Base-by-base conservation (phyloP, 345 rosid genomes). In the Trapa bicornis region DNA sequence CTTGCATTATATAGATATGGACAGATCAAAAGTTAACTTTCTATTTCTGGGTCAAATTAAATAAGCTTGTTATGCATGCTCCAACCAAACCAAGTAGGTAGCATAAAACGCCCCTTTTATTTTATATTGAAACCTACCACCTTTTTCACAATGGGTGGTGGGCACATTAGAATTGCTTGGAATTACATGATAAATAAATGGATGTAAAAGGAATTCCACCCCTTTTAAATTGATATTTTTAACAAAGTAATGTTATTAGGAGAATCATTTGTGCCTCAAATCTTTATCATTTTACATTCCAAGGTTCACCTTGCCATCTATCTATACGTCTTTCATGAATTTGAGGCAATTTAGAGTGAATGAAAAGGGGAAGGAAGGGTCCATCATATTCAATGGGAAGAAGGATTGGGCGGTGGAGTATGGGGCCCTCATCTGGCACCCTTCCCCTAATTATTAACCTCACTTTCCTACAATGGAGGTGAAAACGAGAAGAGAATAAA, bases 401-500 rank as follows among this genome's bases (percentile, higher is more conserved):
- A 11, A 16, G 66, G 69, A 63, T 57, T 37, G 38, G 74, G 60
- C 72, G 78, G 70, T 60, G 73, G n/a, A 5, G 65, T 29, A 41
- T 29, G 70, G 54, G 38, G 65, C 80, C 68, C 47, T 13, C 32
- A 32, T 2, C 5, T 41, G 43, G 43, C 43, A 41, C 4, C 43
- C 4, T 41, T 41, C n/a, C 9, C 16, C 66, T 41, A 15, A 3
- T 8, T 64, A 41, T 41, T 4, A 41, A 3, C 4, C 4, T 41
- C 43, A 41, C 4, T 41, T 1, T 41, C 7, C 7, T 4, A 41
- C 43, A 41, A 41, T 3, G 4, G 43, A 41, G 43, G 7, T 41
- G 43, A 8, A 41, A 41, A 22, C 29, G 29, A 8, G 43, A 41
- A 41, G 43, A 41, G 43, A 41, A 41, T 1, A 2, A 41, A 41